phyloP scores from a whole-genome alignment of 2,329 filamentous ascomycete genomes.

The Hansfordia pulvinata region DNA sequence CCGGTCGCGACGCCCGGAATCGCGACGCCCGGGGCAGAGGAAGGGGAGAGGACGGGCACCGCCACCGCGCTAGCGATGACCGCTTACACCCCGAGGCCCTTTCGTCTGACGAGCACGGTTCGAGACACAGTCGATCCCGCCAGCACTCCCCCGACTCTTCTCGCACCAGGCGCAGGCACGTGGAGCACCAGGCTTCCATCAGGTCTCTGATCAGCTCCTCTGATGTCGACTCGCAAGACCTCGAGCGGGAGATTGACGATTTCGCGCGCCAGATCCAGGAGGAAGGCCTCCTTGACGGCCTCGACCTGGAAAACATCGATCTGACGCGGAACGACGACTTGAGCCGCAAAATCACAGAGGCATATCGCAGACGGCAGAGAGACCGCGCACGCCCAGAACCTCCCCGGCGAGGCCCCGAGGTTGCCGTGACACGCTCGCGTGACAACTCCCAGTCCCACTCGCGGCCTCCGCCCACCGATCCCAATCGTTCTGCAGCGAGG shows the following conservation, averaged over 20 bases:
- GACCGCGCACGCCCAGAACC: constrained; percentile 39
- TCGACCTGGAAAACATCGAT: constrained; percentile 81
- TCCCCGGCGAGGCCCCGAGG: constrained; percentile 27
- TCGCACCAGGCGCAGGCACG: constrained; percentile 34
- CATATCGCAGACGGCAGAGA: constrained; percentile 65
- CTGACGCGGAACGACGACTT: constrained; percentile 77
- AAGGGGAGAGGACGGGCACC: constrained; percentile 16
- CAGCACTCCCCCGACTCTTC: constrained; percentile 23
- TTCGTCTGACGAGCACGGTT: constrained; percentile 20
- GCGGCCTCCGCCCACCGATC: constrained; percentile 12
- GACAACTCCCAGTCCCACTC: constrained; percentile 13
- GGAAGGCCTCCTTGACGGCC: constrained; percentile 74
- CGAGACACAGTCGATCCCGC: constrained; percentile 29
- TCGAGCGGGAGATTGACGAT: constrained; percentile 80
- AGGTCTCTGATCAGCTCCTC: constrained; percentile 72
- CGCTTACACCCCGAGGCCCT: constrained; percentile 22
- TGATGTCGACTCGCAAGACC: constrained; percentile 61
- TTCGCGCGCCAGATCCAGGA: constrained; percentile 82
- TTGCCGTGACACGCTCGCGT: constrained; percentile 22
- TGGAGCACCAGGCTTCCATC: constrained; percentile 84
- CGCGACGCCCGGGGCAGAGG: constrained; percentile 11
- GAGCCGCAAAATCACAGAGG: constrained; percentile 79
- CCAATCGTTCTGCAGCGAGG: constrained; percentile 10
- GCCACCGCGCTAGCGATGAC: constrained; percentile 17
- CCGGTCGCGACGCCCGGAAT: constrained; percentile 12